phyloP scores from a whole-genome alignment of 768 basidiomycete genomes.

The Pleurotus ostreatus region DNA sequence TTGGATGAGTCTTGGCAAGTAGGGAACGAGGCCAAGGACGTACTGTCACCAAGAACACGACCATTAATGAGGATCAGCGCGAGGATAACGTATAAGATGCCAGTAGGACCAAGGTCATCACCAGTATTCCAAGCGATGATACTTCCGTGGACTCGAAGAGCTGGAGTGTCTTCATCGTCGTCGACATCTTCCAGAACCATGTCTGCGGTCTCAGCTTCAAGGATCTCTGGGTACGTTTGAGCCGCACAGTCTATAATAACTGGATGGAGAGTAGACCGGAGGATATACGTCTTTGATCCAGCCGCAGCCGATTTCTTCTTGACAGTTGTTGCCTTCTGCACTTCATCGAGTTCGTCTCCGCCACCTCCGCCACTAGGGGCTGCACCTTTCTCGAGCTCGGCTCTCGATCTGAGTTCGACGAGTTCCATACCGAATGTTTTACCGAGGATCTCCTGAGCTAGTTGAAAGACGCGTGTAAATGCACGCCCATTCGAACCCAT shows the following conservation, averaged over 20 bases:
- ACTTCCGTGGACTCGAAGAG: conserved; percentile 53
- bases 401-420: conserved; percentile 67
- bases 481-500: conserved; percentile 39
- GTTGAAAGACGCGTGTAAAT: conserved; percentile 61
- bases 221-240: conserved; percentile 48
- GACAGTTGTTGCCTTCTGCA: conserved; percentile 46
- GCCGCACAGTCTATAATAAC: conserved; percentile 60
- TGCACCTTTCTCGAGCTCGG: conserved; percentile 43
- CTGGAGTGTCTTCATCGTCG: conserved; percentile 33
- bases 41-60: conserved; percentile 70
- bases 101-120: conserved; percentile 66
- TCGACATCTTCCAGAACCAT: conserved; percentile 49
- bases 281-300: conserved; percentile 77
- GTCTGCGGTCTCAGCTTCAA: conserved; percentile 42
- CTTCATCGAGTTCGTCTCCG: conserved; percentile 42
- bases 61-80: conserved; percentile 83
- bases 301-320: conserved; percentile 62
- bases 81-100: conserved; percentile 78
- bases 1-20: not conserved
- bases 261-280: conserved; percentile 70
- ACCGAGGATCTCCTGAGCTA: conserved; percentile 61
- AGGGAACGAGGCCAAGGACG: conserved; percentile 20
- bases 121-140: conserved; percentile 68
- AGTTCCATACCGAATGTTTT: conserved; percentile 82
- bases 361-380: conserved; percentile 20